Evolutionary conservation across 495 filamentous ascomycete species (phyloP), one percentile per base, ranked within the genome.

Genomic region (Podospora pseudoanserina): DNA sequence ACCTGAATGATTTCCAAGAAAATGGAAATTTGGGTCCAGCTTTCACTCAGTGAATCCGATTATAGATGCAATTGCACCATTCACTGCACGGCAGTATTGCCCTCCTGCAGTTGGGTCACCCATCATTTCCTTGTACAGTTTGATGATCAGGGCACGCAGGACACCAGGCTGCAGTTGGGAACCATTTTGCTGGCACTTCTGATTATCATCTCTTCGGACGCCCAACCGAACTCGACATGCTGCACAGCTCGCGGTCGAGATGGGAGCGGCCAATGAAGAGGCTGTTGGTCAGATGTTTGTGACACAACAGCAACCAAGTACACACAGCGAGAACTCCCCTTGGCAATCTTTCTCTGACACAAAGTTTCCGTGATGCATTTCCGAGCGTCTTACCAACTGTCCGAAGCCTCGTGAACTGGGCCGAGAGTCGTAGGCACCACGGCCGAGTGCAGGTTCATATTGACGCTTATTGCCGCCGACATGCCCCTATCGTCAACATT

Each of bases 11-110:
- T 18, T 61, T 30, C 59, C 26, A 61, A 30, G 59, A 27, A 61
- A 32, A 49, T 49, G 26, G 30, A 61, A 28, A 61, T 61, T 61
- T 61, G 59, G 59, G 59, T 28, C 59, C 59, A 61, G 59, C 16
- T 32, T 61, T 11, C 39, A 13, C 39, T 18, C 39, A 11, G 39
- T 49, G 39, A 49, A 49, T 49, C 39, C 39, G 39, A 49, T 49
- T 11, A 49, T 13, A 49, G 39, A 49, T 13, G 13, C 39, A 5
- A 49, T 49, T 49, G 9, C 39, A 49, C 39, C 39, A 49, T 49
- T 49, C 39, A 49, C 9, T 7, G 30, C 39, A 49, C 15, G 39
- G 39, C 13, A 49, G 39, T 16, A 49, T 49, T 16, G 15, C 39
- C 15, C 39, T 49, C 39, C 15, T 49, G 39, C 39, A 49, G 39